These are phyloP conservation scores for Mycena galericulata DNA, from an alignment of 768 basidiomycete genomes.

Conservation along the genomic window DNA sequence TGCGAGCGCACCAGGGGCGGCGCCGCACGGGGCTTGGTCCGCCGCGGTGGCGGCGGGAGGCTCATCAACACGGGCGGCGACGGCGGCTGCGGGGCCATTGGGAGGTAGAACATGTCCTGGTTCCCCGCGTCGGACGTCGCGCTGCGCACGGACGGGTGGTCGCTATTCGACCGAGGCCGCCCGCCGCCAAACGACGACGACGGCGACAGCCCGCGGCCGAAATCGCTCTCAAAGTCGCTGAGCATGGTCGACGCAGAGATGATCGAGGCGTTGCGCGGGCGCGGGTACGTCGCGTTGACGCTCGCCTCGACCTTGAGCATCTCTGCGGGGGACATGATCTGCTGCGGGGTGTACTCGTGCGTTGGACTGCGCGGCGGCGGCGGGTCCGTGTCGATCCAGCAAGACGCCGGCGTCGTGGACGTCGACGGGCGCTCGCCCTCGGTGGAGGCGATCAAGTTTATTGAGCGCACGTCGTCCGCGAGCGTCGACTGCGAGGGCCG, in stretches of 20 bases:
- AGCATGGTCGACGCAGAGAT: slow-evolving; percentile 53
- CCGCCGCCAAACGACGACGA: slow-evolving; percentile 40
- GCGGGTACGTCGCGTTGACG: slow-evolving; percentile 47
- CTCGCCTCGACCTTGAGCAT: slow-evolving; percentile 71
- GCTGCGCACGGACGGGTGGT: slow-evolving; percentile 28
- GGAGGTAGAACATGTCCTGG: slow-evolving; percentile 21
- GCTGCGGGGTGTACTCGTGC: slow-evolving; percentile 69
- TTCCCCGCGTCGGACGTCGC: slow-evolving; percentile 16
- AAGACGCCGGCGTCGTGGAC: slow-evolving; percentile 46
- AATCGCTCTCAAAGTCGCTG: slow-evolving; percentile 46
- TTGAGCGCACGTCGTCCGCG: slow-evolving; percentile 68
- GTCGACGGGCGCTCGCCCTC: slow-evolving; percentile 36
- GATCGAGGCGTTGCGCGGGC: slow-evolving; percentile 50
- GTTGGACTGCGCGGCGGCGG: slow-evolving; percentile 53
- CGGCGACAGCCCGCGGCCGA: slow-evolving; percentile 41
- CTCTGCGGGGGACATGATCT: slow-evolving; percentile 76
- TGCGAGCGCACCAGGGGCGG: slow-evolving; percentile 36
- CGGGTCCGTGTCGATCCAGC: slow-evolving; percentile 64
- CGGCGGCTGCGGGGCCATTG: slow-evolving; percentile 31
- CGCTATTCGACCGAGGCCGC: slow-evolving; percentile 32
- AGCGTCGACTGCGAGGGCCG: slow-evolving; percentile 59
- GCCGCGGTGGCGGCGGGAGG: slow-evolving; percentile 70
- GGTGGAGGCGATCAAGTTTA: slow-evolving; percentile 26
- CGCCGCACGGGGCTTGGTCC: slow-evolving; percentile 46
- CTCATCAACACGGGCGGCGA: slow-evolving; percentile 49